A percentile compares a stretch with the other conserved stretches of the same genome.
These are phyloP conservation scores for Trypanosoma mega DNA, from an alignment of 208 protist species.

Conservation along the genomic window DNA sequence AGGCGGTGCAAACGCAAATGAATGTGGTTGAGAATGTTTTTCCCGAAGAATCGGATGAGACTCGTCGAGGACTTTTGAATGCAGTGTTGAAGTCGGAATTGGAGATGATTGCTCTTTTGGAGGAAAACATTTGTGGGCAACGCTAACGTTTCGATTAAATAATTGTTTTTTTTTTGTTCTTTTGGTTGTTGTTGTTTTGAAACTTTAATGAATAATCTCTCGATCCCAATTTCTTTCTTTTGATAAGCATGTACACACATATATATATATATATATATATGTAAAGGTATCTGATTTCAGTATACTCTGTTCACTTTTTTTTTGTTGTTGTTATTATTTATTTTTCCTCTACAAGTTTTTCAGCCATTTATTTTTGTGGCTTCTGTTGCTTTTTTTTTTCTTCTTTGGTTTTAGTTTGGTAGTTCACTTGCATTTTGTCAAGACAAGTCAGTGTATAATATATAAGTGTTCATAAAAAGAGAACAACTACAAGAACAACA, in stretches of 20 bases:
- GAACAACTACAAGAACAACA: too few species aligned
- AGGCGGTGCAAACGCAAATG: constrained; percentile 14
- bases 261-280: constrained; percentile 2
- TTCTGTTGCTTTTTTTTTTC: constrained; percentile 29
- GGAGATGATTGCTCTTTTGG: constrained; percentile 25
- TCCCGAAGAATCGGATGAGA: constrained; percentile 3
- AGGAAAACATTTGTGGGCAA: constrained; percentile 16
- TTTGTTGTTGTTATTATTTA: constrained; percentile 5
- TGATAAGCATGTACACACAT: background rate
- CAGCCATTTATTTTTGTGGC: background rate
- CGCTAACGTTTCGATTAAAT: constrained; percentile 1
- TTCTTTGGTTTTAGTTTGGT: constrained; percentile 13
- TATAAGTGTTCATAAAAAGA: too few species aligned
- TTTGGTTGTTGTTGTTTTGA: background rate
- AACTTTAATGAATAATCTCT: constrained; percentile 1
- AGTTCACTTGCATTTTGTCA: background rate
- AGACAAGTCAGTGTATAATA: background rate
- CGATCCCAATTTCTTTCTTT: too few species aligned
- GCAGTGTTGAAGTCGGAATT: constrained; percentile 48
- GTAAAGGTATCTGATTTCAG: background rate
- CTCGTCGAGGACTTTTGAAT: constrained; percentile 33
- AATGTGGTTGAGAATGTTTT: constrained; percentile 1
- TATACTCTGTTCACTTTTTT: background rate
- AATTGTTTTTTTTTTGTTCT: constrained; percentile 13
- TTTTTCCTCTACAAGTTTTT: constrained; percentile 10